Conservation (phyloP, 257 asterid genomes). For the Verbena officinalis region DNA sequence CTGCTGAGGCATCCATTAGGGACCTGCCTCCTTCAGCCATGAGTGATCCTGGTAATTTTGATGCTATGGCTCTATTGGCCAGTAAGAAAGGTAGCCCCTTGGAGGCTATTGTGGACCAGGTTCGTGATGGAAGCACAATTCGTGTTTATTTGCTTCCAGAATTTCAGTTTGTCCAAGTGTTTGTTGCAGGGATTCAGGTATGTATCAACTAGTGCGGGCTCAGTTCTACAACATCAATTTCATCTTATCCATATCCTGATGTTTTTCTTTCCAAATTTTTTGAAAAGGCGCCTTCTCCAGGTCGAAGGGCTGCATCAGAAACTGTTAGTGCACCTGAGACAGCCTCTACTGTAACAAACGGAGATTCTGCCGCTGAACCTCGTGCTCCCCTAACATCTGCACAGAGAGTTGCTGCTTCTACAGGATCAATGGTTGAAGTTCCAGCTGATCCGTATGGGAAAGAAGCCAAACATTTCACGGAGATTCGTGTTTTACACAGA, state of each 20-base stretch:
- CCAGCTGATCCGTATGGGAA: constrained; percentile 86
- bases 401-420: constrained; percentile 77
- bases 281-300: constrained; percentile 87
- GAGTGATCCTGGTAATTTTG: constrained; percentile 71
- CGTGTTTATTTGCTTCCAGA: constrained; percentile 94
- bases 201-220: neutral
- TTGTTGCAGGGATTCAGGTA: constrained; percentile 95
- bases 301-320: constrained; percentile 75
- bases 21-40: constrained; percentile 87
- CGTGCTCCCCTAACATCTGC: constrained; percentile 86
- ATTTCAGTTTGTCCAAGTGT: constrained; percentile 86
- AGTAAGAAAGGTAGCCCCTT: constrained; percentile 85
- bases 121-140: constrained; percentile 94
- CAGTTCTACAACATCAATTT: neutral
- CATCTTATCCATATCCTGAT: neutral
- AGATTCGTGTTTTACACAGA: constrained; percentile 88
- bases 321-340: constrained; percentile 43
- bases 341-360: constrained; percentile 67
- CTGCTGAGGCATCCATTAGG: constrained; percentile 76
- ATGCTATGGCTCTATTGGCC: constrained; percentile 76
- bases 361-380: constrained; percentile 56
- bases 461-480: constrained; percentile 98
- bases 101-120: constrained; percentile 95
- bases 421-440: constrained; percentile 63
- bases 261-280: neutral